Evolutionary conservation across 2,329 filamentous ascomycete genomes (phyloP).

Genomic region (Ceratocystis albifundus): DNA sequence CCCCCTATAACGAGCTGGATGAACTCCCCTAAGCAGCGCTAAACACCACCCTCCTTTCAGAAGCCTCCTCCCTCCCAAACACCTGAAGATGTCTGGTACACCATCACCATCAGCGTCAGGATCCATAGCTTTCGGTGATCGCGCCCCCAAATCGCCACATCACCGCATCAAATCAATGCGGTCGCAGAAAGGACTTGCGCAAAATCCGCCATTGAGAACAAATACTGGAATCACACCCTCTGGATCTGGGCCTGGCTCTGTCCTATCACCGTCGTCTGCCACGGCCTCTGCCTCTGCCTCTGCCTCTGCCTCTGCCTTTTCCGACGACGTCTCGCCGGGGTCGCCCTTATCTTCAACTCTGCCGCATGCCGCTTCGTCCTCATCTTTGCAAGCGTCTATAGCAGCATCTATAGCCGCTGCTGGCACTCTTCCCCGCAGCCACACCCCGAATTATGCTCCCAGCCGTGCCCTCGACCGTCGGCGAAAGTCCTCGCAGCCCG

Average conservation of each 20-base stretch:
- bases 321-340: not conserved
- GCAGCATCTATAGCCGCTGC: conserved; percentile 31
- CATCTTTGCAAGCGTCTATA: conserved; percentile 16
- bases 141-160: conserved; percentile 11
- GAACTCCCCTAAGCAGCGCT: conserved; percentile 3
- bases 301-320: conserved; percentile 11
- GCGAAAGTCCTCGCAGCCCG: conserved; percentile 41
- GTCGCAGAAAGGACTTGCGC: conserved; percentile 12
- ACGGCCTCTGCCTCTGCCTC: conserved; percentile 10
- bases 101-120: not conserved
- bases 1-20: not conserved
- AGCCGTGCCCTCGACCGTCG: conserved; percentile 45
- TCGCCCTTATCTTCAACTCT: not conserved
- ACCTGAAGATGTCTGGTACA: conserved; percentile 14
- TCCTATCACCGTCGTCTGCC: conserved; percentile 6
- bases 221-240: not conserved
- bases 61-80: not conserved
- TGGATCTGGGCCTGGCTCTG: not conserved
- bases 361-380: conserved; percentile 13
- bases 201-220: not conserved
- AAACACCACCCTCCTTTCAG: not conserved
- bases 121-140: conserved; percentile 12
- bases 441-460: conserved; percentile 51
- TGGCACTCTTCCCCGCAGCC: conserved; percentile 40
- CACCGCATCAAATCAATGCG: conserved; percentile 21